Conservation (phyloP, 257 asterid species). For the Schizonepeta tenuifolia region DNA sequence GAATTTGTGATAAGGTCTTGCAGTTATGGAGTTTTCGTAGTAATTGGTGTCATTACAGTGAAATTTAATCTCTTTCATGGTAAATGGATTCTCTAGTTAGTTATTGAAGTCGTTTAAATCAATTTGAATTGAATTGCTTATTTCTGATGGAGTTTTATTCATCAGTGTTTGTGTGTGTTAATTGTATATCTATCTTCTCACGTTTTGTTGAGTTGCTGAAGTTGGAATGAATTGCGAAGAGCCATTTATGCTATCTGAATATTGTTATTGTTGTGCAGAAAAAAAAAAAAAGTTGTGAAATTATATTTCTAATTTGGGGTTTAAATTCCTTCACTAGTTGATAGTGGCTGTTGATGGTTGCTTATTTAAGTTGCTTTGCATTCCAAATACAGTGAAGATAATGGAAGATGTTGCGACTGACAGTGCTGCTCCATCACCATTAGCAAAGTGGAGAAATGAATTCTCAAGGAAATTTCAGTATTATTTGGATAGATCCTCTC, state of each 20-base stretch:
- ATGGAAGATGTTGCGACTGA: constrained; percentile 53
- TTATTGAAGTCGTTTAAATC: constrained; percentile 15
- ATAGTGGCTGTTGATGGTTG: not conserved
- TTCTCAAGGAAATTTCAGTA: constrained; percentile 50
- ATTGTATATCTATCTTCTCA: not conserved
- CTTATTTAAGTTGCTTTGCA: constrained; percentile 11
- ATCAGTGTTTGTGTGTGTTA: not conserved
- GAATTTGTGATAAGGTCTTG: not conserved
- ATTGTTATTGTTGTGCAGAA: constrained; percentile 1
- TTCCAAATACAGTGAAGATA: not conserved
- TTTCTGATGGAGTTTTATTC: not conserved
- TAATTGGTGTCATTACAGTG: constrained; percentile 5
- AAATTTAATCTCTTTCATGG: not conserved
- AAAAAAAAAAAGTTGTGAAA: not conserved
- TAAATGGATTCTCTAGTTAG: not conserved
- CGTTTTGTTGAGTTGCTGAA: constrained; percentile 1
- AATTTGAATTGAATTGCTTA: not conserved
- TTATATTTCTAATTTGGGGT: not conserved
- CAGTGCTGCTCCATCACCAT: constrained; percentile 39
- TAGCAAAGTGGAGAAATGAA: constrained; percentile 58
- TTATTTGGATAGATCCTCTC: constrained; percentile 62
- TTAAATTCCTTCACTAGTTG: not conserved
- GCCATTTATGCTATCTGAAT: not conserved
- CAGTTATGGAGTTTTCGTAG: not conserved
- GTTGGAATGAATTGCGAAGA: not conserved